phyloP scores from a whole-genome alignment of 164 flowering plant genomes.

The Warburgia ugandensis region DNA sequence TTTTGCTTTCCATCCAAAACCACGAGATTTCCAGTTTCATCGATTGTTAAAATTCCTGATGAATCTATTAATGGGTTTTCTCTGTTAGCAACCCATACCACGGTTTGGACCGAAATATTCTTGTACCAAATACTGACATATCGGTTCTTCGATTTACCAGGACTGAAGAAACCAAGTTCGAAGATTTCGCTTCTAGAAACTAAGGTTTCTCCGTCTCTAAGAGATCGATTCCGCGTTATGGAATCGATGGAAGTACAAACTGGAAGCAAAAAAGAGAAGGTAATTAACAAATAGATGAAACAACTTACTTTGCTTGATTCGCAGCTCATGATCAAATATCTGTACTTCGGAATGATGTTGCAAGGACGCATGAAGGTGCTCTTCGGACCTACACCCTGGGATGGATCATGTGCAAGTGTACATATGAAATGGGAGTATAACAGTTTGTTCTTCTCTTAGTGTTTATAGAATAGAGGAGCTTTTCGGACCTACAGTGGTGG shows the following conservation, averaged over 20 bases:
- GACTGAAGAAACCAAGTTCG: conserved; percentile 4
- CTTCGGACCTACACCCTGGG: too few relatives aligned
- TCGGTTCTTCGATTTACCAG: neutral
- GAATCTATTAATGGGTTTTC: neutral
- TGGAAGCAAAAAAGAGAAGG: neutral
- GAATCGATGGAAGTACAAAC: neutral
- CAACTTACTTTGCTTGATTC: too few relatives aligned
- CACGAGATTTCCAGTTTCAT: neutral
- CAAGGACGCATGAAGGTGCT: too few relatives aligned
- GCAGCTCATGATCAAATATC: too few relatives aligned
- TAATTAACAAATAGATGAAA: too few relatives aligned
- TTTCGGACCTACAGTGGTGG: too few relatives aligned
- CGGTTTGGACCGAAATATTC: neutral
- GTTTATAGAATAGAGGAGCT: too few relatives aligned
- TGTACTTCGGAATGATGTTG: too few relatives aligned
- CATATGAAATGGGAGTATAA: too few relatives aligned
- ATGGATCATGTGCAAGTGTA: too few relatives aligned
- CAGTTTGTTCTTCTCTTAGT: too few relatives aligned
- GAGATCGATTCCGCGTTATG: neutral
- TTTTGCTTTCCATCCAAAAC: neutral
- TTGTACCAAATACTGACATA: conserved; percentile 3
- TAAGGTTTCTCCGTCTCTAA: neutral
- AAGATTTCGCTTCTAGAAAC: neutral
- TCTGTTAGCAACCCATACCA: conserved; percentile 12
- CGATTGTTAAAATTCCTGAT: neutral